Conservation (phyloP, 176 grass and related monocot genomes). For the Aegilops umbellulata region DNA sequence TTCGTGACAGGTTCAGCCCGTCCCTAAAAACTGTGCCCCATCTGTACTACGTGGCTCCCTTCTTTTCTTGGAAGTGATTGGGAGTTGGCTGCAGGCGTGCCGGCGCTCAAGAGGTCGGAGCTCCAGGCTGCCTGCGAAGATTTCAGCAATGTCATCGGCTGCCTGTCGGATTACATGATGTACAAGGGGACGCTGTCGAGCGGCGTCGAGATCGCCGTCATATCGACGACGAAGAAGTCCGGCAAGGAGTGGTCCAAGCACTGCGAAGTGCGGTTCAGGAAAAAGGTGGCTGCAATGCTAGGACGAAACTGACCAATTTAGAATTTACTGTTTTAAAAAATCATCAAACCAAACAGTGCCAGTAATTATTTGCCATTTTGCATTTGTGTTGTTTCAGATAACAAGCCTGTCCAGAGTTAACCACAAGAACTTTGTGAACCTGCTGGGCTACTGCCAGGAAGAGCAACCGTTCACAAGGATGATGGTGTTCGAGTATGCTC, state of each 20-base stretch:
- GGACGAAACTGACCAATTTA: background rate
- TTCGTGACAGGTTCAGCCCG: constrained; percentile 57
- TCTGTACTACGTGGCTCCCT: background rate
- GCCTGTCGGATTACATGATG: constrained; percentile 53
- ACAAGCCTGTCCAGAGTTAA: constrained; percentile 67
- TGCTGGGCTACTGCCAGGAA: constrained; percentile 88
- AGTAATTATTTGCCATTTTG: no score
- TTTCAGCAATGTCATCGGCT: constrained; percentile 87
- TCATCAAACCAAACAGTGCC: no score
- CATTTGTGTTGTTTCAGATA: constrained; percentile 50
- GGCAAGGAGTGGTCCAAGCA: constrained; percentile 70
- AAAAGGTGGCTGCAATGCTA: constrained; percentile 47
- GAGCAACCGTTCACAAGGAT: constrained; percentile 89
- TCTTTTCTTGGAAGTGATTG: background rate
- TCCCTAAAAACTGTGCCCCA: background rate
- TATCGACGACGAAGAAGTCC: constrained; percentile 50
- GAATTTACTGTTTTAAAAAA: no score
- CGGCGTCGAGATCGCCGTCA: constrained; percentile 89
- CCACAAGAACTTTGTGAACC: constrained; percentile 93
- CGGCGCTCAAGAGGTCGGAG: constrained; percentile 64
- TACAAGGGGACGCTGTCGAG: constrained; percentile 80
- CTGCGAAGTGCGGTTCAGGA: constrained; percentile 72
- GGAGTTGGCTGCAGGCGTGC: constrained; percentile 42
- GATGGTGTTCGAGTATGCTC: constrained; percentile 96
- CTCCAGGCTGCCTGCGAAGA: constrained; percentile 73